These are phyloP conservation scores for Schizophyllum amplum DNA, from an alignment of 1,284 basidiomycete genomes.

Conservation along the genomic window DNA sequence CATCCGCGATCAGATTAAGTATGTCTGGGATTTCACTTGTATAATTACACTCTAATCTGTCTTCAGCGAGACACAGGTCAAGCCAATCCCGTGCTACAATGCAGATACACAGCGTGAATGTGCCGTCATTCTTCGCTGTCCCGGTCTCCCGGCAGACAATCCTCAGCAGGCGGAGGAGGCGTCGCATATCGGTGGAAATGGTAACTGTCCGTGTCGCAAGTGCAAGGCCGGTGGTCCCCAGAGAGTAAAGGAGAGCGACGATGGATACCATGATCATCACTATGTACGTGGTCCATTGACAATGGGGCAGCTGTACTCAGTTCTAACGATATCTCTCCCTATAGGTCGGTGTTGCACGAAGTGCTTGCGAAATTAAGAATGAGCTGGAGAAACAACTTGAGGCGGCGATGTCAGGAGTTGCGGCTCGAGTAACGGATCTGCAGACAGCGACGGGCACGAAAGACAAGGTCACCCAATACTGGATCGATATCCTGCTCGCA, in stretches of 20 bases:
- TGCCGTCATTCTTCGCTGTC: background rate
- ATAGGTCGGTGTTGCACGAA: background rate
- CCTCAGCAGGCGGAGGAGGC: slow-evolving; percentile 6
- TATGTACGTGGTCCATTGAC: background rate
- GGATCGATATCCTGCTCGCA: slow-evolving; percentile 21
- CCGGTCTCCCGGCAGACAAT: slow-evolving; percentile 5
- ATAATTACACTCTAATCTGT: background rate
- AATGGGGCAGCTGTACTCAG: no score
- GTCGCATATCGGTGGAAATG: slow-evolving; percentile 3
- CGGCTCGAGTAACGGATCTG: slow-evolving; percentile 11
- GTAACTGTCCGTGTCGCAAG: slow-evolving; percentile 2
- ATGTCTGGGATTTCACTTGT: background rate
- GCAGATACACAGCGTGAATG: background rate
- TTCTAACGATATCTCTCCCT: no score
- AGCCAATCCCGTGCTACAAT: background rate
- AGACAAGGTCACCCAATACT: slow-evolving; percentile 20
- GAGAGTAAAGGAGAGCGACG: no score
- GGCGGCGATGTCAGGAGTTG: slow-evolving; percentile 11
- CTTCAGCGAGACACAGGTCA: background rate
- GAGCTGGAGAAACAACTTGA: background rate
- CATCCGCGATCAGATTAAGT: slow-evolving; percentile 1
- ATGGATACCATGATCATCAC: no score
- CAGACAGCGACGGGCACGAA: slow-evolving; percentile 22
- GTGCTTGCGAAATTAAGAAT: background rate
- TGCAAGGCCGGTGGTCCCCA: slow-evolving; percentile 2